phyloP scores from a whole-genome alignment of 2,329 filamentous ascomycete genomes.

The Calcarisporium arbuscula region DNA sequence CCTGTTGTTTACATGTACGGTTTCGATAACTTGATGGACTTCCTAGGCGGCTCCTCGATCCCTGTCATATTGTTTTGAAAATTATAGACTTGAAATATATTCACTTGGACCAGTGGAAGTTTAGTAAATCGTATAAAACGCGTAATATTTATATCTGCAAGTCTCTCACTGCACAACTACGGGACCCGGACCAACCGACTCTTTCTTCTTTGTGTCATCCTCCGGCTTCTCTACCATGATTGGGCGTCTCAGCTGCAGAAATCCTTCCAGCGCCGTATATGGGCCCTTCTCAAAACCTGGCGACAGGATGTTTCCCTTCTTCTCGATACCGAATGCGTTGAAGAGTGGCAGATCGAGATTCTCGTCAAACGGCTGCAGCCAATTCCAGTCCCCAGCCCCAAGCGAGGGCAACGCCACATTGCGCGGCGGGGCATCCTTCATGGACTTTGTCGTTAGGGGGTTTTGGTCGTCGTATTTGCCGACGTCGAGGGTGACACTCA shows the following conservation, averaged over 20 bases:
- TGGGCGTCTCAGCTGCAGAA: conserved; percentile 6
- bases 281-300: conserved; percentile 7
- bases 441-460: conserved; percentile 1
- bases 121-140: no score
- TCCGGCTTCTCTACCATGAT: conserved; percentile 4
- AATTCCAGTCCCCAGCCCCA: conserved; percentile 6
- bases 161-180: no score
- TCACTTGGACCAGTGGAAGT: no score
- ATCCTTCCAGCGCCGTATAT: conserved; percentile 5
- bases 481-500: conserved; percentile 12
- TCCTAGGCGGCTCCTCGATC: no score
- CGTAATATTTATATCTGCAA: no score
- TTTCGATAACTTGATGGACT: no score
- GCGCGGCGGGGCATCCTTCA: not conserved
- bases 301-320: conserved; percentile 4
- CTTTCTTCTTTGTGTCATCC: no score
- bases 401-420: conserved; percentile 2
- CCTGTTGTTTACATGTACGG: no score
- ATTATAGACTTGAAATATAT: no score
- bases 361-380: conserved; percentile 6
- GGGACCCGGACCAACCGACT: no score
- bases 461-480: conserved; percentile 1
- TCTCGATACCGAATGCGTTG: conserved; percentile 6
- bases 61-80: no score
- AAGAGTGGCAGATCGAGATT: not conserved